Base-by-base conservation (phyloP, 345 rosid genomes). In the Moricandia arvensis region DNA sequence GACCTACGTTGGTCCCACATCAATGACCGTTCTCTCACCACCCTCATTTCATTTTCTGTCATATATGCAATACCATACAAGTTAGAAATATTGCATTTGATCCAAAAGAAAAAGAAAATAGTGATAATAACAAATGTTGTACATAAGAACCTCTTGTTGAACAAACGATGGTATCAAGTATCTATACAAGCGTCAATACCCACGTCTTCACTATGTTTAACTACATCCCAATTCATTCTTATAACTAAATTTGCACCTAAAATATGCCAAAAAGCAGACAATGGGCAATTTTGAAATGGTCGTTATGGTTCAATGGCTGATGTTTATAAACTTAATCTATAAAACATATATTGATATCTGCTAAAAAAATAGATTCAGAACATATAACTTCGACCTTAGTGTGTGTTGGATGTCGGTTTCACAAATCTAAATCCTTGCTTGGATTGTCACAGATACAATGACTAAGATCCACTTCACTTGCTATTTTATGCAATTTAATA, bases 21-120 rank as follows among this genome's bases (percentile, higher is more conserved):
- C 74, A 89, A 57, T n/a, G 83, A 76, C 74, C 96, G 83, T 70
- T 84, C 85, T 76, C 37, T 68, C 61, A 60, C 47, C 58, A 67
- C 61, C 72, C 27, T 11, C 59, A 66, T 68, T 17, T 73, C 73
- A 38, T 77, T 71, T 45, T 41, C 86, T 85, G 74, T 64, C 59
- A 51, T 27, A 51, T 17, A 38, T 54, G 10, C 58, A 61, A 15
- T 35, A 18, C 53, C n/a, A 21, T 55, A 12, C 12, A 15, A 73
- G 26, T 35, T 37, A 63, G 26, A 57, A n/a, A n/a, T n/a, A n/a
- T n/a, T n/a, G n/a, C n/a, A n/a, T n/a, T n/a, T n/a, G n/a, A n/a
- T n/a, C n/a, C n/a, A n/a, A n/a, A n/a, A n/a, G n/a, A n/a, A n/a
- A n/a, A n/a, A n/a, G n/a, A n/a, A n/a, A 16, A 41, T 12, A 38